Percentiles rank a stretch among this genome's conserved stretches.
Evolutionary conservation across 768 basidiomycete genomes (phyloP).

Genomic region (Leccinum subtestaceum): DNA sequence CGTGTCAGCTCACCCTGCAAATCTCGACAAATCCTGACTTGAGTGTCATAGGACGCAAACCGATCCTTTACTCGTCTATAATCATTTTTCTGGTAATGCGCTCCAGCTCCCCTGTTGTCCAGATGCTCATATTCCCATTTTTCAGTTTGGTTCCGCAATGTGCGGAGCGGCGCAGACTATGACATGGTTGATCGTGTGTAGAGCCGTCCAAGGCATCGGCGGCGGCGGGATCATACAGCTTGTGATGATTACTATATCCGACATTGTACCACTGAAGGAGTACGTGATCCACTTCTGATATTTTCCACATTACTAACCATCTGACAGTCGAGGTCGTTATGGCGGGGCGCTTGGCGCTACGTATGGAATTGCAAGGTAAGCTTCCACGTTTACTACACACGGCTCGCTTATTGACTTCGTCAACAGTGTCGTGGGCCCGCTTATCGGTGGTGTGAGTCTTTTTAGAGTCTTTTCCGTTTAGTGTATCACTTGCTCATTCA

Average conservation of each 20-base stretch:
- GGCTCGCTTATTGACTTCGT: not conserved
- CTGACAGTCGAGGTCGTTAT: conserved; percentile 68
- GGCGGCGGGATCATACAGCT: conserved; percentile 79
- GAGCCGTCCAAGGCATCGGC: conserved; percentile 82
- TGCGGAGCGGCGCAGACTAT: conserved; percentile 81
- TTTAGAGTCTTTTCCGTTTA: not conserved
- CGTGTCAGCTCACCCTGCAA: conserved; percentile 9
- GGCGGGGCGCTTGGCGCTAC: conserved; percentile 72
- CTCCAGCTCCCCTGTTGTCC: not conserved
- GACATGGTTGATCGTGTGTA: conserved; percentile 71
- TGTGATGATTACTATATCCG: conserved; percentile 75
- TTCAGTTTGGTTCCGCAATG: conserved; percentile 70
- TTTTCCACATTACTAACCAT: conserved; percentile 15
- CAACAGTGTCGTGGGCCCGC: conserved; percentile 66
- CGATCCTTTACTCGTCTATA: conserved; percentile 65
- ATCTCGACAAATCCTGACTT: conserved; percentile 8
- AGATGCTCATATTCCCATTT: not conserved
- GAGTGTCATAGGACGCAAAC: conserved; percentile 55
- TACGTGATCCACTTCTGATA: conserved; percentile 31
- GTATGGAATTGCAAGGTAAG: conserved; percentile 64
- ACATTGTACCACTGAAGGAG: conserved; percentile 81
- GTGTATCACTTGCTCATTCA: conserved; percentile 3
- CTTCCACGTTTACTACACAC: not conserved
- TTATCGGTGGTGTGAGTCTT: conserved; percentile 72
- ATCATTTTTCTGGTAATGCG: conserved; percentile 60